Evolutionary conservation across 2,329 filamentous ascomycete species (phyloP).

Genomic region (Metarhizium humberi): DNA sequence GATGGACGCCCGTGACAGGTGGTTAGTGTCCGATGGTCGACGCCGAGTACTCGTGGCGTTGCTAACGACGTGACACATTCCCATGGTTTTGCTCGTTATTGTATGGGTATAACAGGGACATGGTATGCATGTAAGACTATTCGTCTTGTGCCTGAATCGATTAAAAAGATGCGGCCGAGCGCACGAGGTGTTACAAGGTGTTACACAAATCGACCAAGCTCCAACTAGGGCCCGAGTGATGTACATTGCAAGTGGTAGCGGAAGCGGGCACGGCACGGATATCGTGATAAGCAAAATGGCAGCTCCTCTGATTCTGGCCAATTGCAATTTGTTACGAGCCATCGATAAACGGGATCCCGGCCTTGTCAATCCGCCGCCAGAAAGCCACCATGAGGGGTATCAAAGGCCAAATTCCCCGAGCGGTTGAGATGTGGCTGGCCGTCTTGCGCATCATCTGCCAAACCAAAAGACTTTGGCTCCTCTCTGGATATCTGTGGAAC

Average conservation of each 20-base stretch:
- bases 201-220: neutral
- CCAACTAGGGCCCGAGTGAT: neutral
- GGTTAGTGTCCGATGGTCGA: neutral
- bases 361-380: neutral
- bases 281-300: neutral
- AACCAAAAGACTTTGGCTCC: neutral
- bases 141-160: neutral
- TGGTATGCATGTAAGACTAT: neutral
- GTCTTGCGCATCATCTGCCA: constrained; percentile 1
- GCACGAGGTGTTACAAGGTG: too few relatives aligned
- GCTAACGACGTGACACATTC: neutral
- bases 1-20: neutral
- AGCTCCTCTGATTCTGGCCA: neutral
- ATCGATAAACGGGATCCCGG: neutral
- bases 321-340: neutral
- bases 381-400: neutral
- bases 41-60: neutral
- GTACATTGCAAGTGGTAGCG: neutral
- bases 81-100: neutral
- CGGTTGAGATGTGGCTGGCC: constrained; percentile 1
- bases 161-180: too few relatives aligned
- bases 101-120: neutral
- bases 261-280: neutral
- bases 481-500: neutral
- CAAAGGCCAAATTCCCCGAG: neutral